Conservation (phyloP, 176 grass and related monocot genomes). For the Alloteropsis semialata region DNA sequence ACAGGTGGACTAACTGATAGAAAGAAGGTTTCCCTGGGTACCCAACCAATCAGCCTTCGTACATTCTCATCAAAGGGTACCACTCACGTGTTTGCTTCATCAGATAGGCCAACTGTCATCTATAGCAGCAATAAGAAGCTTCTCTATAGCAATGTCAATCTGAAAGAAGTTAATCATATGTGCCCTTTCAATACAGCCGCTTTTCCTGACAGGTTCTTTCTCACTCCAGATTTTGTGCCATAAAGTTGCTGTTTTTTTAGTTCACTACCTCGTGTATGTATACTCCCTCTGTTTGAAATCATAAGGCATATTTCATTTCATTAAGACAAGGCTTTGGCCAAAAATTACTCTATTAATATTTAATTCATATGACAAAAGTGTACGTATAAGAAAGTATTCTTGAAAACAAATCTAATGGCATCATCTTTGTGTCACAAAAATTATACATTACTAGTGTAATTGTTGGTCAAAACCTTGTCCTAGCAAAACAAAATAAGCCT, state of each 20-base stretch:
- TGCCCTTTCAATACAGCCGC: constrained; percentile 94
- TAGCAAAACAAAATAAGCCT: too few relatives aligned
- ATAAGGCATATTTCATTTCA: too few relatives aligned
- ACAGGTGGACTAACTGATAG: constrained; percentile 71
- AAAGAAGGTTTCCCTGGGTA: constrained; percentile 95
- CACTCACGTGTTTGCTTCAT: constrained; percentile 91
- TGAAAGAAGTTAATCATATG: constrained; percentile 98
- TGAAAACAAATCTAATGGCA: too few relatives aligned
- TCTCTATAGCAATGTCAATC: constrained; percentile 96
- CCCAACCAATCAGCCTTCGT: constrained; percentile 90
- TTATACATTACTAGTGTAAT: too few relatives aligned
- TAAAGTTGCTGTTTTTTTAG: not conserved
- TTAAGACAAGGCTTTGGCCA: too few relatives aligned
- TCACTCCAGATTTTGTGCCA: not conserved
- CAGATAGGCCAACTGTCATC: constrained; percentile 95
- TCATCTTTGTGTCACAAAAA: too few relatives aligned
- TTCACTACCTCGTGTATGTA: not conserved
- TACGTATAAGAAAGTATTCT: too few relatives aligned
- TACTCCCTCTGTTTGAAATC: too few relatives aligned
- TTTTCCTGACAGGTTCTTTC: constrained; percentile 86
- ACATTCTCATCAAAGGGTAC: constrained; percentile 95
- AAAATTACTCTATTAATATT: too few relatives aligned
- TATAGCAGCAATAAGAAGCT: constrained; percentile 99
- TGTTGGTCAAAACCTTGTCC: too few relatives aligned
- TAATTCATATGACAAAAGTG: too few relatives aligned